Evolutionary conservation across 805 yeast species (phyloP).

Genomic region (Hanseniaspora mollemarum): DNA sequence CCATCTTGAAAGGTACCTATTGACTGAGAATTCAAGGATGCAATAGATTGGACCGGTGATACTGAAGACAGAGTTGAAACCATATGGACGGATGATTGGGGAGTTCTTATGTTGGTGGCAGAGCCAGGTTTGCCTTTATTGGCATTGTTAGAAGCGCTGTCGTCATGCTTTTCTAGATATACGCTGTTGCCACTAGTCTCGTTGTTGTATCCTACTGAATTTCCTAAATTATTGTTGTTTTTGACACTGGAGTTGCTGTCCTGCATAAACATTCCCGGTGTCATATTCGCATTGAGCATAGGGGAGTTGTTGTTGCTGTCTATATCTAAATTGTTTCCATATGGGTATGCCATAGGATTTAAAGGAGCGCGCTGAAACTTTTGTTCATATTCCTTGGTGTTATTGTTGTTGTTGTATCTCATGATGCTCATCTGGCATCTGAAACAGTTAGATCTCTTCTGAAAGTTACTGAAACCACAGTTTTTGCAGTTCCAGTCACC

Average conservation of each 20-base stretch:
- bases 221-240: background rate
- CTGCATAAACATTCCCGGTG: background rate
- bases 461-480: constrained; percentile 91
- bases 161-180: constrained; percentile 7
- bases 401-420: constrained; percentile 18
- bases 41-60: background rate
- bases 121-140: constrained; percentile 19
- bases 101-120: constrained; percentile 14
- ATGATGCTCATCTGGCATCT: constrained; percentile 39
- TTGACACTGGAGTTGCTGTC: background rate
- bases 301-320: background rate
- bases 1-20: background rate
- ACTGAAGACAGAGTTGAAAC: background rate
- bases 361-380: constrained; percentile 14
- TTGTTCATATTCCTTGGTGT: constrained; percentile 18
- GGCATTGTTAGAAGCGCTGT: constrained; percentile 17
- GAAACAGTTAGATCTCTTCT: constrained; percentile 86
- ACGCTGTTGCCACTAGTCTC: constrained; percentile 14
- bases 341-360: constrained; percentile 9
- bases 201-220: constrained; percentile 2
- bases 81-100: background rate
- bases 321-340: constrained; percentile 5
- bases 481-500: constrained; percentile 98
- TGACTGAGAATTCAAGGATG: background rate
- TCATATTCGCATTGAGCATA: background rate